Conservation (phyloP, 179 eudicot genomes). For the Camellia oleifera region DNA sequence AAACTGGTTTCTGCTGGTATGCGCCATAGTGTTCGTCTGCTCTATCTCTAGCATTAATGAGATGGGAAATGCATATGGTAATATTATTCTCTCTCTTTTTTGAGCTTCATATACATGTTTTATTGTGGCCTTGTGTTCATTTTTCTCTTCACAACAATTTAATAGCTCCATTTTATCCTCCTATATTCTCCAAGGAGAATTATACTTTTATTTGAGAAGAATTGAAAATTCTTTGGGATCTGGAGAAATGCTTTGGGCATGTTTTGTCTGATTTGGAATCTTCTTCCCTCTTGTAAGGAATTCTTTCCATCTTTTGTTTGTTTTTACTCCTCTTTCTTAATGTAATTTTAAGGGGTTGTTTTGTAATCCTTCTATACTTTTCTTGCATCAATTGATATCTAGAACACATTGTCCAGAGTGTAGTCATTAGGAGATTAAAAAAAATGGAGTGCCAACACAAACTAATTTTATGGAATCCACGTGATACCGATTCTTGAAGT, state of each 20-base stretch:
- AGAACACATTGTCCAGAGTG: too few relatives aligned
- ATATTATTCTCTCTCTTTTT: constrained; percentile 25
- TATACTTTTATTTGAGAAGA: neutral
- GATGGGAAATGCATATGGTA: constrained; percentile 98
- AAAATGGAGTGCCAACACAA: too few relatives aligned
- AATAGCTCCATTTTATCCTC: neutral
- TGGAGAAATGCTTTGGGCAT: neutral
- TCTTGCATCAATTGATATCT: too few relatives aligned
- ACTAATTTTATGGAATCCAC: too few relatives aligned
- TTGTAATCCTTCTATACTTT: too few relatives aligned
- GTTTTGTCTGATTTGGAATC: neutral
- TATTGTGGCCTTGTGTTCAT: constrained; percentile 30
- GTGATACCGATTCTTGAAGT: too few relatives aligned
- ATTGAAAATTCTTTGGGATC: neutral
- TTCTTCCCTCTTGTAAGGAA: too few relatives aligned
- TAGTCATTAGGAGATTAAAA: too few relatives aligned
- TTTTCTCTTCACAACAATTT: constrained; percentile 20
- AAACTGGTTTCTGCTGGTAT: constrained; percentile 90
- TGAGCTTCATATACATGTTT: constrained; percentile 25
- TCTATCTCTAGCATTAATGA: constrained; percentile 74
- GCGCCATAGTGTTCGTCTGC: constrained; percentile 71
- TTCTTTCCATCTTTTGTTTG: too few relatives aligned
- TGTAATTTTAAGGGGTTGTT: too few relatives aligned
- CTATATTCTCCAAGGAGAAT: neutral
- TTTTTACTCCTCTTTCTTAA: too few relatives aligned